These are phyloP conservation scores for Monilinia fructicola DNA, from an alignment of 2,329 filamentous ascomycete species.

Conservation along the genomic window DNA sequence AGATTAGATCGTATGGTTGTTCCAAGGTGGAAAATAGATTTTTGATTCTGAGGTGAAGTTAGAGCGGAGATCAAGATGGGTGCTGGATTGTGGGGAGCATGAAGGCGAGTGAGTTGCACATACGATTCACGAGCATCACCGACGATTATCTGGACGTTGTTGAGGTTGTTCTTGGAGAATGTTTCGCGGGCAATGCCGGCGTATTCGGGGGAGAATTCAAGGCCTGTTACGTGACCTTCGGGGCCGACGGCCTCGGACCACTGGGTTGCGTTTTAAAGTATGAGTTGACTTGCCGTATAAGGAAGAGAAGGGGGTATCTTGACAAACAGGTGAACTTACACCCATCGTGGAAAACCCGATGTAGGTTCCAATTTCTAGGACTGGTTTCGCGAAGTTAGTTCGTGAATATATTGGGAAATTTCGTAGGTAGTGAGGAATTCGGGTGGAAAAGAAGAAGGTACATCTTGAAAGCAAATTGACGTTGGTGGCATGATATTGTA, in stretches of 20 bases:
- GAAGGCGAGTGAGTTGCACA: constrained; percentile 25
- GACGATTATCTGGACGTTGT: constrained; percentile 49
- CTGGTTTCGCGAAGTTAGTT: constrained; percentile 19
- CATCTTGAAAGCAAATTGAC: background rate
- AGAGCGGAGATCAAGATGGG: background rate
- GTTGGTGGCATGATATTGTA: no score
- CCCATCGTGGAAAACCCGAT: constrained; percentile 36
- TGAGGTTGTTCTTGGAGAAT: constrained; percentile 44
- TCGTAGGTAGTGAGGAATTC: background rate
- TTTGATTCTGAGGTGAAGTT: constrained; percentile 28
- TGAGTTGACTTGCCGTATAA: no score
- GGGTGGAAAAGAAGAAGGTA: no score
- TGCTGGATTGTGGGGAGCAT: no score
- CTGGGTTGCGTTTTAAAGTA: background rate
- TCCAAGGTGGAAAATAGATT: constrained; percentile 27
- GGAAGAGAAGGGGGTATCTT: no score
- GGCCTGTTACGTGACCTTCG: constrained; percentile 40
- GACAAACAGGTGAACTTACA: background rate
- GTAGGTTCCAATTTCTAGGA: constrained; percentile 38
- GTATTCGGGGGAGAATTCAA: constrained; percentile 49
- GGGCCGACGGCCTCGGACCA: constrained; percentile 35
- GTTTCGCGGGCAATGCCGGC: constrained; percentile 45
- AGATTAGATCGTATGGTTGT: constrained; percentile 54
- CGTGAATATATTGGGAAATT: no score
- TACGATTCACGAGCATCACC: constrained; percentile 51